A percentile compares a stretch with the other conserved stretches of the same genome.
Evolutionary conservation across 1,139 yeast species (phyloP).

Genomic region (Protomyces inundatus): DNA sequence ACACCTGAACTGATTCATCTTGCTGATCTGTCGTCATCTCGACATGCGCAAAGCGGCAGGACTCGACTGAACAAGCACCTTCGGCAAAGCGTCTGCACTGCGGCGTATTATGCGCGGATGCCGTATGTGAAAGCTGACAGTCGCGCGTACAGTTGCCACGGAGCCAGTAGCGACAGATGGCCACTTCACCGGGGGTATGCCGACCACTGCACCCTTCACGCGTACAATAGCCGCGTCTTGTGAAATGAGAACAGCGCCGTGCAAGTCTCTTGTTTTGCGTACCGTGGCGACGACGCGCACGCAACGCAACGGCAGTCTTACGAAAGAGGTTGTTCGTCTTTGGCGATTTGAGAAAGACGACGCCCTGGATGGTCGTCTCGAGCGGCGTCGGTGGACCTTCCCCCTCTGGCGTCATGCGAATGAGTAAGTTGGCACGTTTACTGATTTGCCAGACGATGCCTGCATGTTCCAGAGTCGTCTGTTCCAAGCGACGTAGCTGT

Average conservation of each 20-base stretch:
- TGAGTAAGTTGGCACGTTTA: slow-evolving; percentile 34
- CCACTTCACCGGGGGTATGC: slow-evolving; percentile 52
- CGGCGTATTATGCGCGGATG: slow-evolving; percentile 61
- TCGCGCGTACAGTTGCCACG: slow-evolving; percentile 44
- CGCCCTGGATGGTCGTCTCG: slow-evolving; percentile 35
- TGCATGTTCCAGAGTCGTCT: slow-evolving; percentile 33
- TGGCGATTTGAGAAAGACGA: slow-evolving; percentile 35
- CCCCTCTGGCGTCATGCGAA: slow-evolving; percentile 28
- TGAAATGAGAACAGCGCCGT: slow-evolving; percentile 37
- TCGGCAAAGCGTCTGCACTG: slow-evolving; percentile 52
- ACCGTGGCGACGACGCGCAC: slow-evolving; percentile 15
- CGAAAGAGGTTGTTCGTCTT: slow-evolving; percentile 36
- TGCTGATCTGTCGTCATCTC: slow-evolving; percentile 40
- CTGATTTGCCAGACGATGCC: slow-evolving; percentile 34
- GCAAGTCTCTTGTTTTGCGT: slow-evolving; percentile 18
- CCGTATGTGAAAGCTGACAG: slow-evolving; percentile 56
- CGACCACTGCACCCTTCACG: slow-evolving; percentile 47
- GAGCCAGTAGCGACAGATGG: slow-evolving; percentile 52
- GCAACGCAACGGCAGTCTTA: slow-evolving; percentile 27
- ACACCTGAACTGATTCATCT: slow-evolving; percentile 47
- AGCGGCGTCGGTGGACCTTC: slow-evolving; percentile 32
- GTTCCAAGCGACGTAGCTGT: slow-evolving; percentile 30
- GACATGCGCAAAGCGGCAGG: slow-evolving; percentile 56
- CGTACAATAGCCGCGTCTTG: slow-evolving; percentile 36
- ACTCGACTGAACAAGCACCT: slow-evolving; percentile 51